Percentiles rank a stretch among this genome's conserved stretches.
Evolutionary conservation across 805 yeast species (phyloP).

Genomic region (Lipomyces kockii): DNA sequence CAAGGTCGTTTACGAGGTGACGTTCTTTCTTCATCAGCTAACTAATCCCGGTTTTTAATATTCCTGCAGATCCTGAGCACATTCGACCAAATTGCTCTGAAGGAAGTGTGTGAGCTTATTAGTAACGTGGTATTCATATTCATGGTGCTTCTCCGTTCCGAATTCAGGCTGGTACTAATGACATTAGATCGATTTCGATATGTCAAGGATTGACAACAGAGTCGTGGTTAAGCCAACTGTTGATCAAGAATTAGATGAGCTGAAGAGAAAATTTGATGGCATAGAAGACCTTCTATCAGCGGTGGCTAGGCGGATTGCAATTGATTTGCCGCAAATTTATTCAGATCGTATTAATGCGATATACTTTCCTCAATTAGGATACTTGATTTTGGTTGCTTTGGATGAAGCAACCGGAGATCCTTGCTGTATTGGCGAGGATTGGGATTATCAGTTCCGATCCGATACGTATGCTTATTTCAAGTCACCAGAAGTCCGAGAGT

Average conservation of each 20-base stretch:
- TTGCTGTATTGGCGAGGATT: slow-evolving; percentile 30
- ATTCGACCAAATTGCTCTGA: slow-evolving; percentile 27
- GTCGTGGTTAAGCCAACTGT: slow-evolving; percentile 45
- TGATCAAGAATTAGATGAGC: slow-evolving; percentile 43
- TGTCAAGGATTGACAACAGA: slow-evolving; percentile 43
- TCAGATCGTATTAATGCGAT: slow-evolving; percentile 45
- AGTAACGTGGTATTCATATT: slow-evolving; percentile 34
- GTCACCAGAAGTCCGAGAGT: slow-evolving; percentile 41
- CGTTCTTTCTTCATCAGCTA: neutral
- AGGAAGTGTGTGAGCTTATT: slow-evolving; percentile 35
- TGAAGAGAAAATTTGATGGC: slow-evolving; percentile 40
- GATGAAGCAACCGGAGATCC: slow-evolving; percentile 11
- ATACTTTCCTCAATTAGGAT: slow-evolving; percentile 56
- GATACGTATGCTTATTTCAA: slow-evolving; percentile 49
- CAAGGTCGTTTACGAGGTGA: slow-evolving; percentile 8
- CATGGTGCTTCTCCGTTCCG: neutral
- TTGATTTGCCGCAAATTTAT: slow-evolving; percentile 14
- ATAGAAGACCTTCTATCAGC: slow-evolving; percentile 46
- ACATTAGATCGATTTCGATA: slow-evolving; percentile 48
- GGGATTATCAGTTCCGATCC: slow-evolving; percentile 51
- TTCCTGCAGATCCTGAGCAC: slow-evolving; percentile 31
- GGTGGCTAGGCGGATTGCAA: slow-evolving; percentile 18
- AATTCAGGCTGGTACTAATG: neutral
- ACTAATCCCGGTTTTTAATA: neutral
- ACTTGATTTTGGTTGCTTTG: slow-evolving; percentile 44